Evolutionary conservation across 1,284 basidiomycete species (phyloP).

Genomic region (Malassezia psittaci): DNA sequence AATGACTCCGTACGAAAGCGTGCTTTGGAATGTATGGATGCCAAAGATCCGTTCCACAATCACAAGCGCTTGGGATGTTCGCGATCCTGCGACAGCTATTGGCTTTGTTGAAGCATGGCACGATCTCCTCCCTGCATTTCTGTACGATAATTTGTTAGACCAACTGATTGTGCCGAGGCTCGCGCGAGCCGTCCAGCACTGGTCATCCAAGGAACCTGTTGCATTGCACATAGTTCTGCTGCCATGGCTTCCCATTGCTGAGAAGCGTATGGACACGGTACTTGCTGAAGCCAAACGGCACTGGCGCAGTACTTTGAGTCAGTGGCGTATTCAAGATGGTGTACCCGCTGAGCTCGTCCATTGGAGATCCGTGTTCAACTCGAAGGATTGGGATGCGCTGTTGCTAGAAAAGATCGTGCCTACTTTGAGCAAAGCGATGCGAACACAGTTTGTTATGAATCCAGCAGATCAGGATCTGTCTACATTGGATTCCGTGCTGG

Average conservation of each 20-base stretch:
- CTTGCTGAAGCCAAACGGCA: slow-evolving; percentile 75
- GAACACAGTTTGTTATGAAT: slow-evolving; percentile 74
- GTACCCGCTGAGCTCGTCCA: slow-evolving; percentile 18
- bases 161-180: slow-evolving; percentile 91
- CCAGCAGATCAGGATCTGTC: slow-evolving; percentile 65
- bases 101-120: slow-evolving; percentile 80
- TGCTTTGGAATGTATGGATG: slow-evolving; percentile 89
- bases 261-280: slow-evolving; percentile 63
- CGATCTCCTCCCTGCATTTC: slow-evolving; percentile 72
- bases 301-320: slow-evolving; percentile 64
- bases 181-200: slow-evolving; percentile 70
- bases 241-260: slow-evolving; percentile 84
- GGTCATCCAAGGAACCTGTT: slow-evolving; percentile 24
- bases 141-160: slow-evolving; percentile 86
- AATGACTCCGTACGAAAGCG: slow-evolving; percentile 91
- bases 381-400: slow-evolving; percentile 54
- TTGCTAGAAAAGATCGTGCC: slow-evolving; percentile 81
- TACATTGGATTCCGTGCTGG: slow-evolving; percentile 66
- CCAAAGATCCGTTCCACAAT: slow-evolving; percentile 72
- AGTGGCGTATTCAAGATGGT: slow-evolving; percentile 54
- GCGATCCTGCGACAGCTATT: slow-evolving; percentile 64
- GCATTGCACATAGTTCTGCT: slow-evolving; percentile 70
- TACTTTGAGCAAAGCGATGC: slow-evolving; percentile 67
- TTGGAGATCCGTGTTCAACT: slow-evolving; percentile 25
- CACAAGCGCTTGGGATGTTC: slow-evolving; percentile 76